A percentile compares a stretch with the other conserved stretches of the same genome.
Evolutionary conservation across 2,329 filamentous ascomycete species (phyloP).

Genomic region (Paramyrothecium sp.): DNA sequence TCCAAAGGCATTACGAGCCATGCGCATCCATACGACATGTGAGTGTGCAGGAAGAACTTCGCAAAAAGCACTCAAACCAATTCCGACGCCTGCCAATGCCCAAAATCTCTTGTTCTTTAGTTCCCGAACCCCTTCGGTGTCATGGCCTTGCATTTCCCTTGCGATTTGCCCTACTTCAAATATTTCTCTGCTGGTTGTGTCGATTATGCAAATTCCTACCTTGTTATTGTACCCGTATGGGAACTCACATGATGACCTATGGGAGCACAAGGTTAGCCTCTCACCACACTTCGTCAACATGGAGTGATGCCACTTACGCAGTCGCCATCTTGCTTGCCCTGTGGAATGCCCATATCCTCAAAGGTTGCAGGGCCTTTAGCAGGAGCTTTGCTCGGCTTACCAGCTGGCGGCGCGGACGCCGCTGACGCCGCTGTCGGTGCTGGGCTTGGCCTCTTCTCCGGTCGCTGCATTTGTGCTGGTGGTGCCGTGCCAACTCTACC

Average conservation of each 20-base stretch:
- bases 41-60: too few species aligned
- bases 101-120: background rate
- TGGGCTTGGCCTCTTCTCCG: slow-evolving; percentile 24
- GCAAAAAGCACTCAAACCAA: background rate
- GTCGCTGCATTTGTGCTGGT: slow-evolving; percentile 25
- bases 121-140: too few species aligned
- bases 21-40: background rate
- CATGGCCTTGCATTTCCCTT: too few species aligned
- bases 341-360: slow-evolving; percentile 95
- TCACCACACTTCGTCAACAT: background rate
- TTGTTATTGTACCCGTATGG: too few species aligned
- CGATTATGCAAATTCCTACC: too few species aligned
- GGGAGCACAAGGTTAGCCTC: background rate
- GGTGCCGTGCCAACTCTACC: slow-evolving; percentile 37
- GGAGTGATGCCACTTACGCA: slow-evolving; percentile 63
- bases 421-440: slow-evolving; percentile 32
- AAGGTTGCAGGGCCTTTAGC: slow-evolving; percentile 89
- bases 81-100: background rate
- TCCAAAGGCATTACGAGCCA: too few species aligned
- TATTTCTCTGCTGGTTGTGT: too few species aligned
- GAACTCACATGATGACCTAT: background rate
- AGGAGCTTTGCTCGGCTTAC: slow-evolving; percentile 29
- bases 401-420: too few species aligned
- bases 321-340: slow-evolving; percentile 79
- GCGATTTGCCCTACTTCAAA: too few species aligned